Evolutionary conservation across 106 monocot genomes (phyloP).

Genomic region (Dendrobium officinale): DNA sequence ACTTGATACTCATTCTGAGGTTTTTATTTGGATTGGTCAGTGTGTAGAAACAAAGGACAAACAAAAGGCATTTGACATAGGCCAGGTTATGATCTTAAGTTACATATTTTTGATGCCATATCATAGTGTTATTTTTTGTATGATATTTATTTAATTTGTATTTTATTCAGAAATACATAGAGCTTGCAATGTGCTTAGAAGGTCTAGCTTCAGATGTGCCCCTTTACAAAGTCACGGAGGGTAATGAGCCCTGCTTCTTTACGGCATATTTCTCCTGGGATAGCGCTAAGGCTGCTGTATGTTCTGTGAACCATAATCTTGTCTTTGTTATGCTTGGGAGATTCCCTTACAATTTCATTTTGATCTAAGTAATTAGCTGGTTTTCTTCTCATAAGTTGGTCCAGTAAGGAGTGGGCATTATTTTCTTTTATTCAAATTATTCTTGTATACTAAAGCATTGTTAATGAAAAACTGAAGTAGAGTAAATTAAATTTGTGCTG

Average conservation of each 20-base stretch:
- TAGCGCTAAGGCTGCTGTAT: constrained; percentile 59
- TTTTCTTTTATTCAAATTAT: not conserved
- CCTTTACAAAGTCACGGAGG: constrained; percentile 87
- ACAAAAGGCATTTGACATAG: constrained; percentile 71
- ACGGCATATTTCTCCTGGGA: constrained; percentile 88
- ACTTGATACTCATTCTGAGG: constrained; percentile 82
- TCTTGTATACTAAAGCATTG: too few species aligned
- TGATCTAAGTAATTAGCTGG: not conserved
- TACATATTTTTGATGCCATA: not conserved
- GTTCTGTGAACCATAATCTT: constrained; percentile 15
- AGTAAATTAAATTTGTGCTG: not conserved
- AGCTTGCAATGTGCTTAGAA: constrained; percentile 57
- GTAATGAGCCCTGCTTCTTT: constrained; percentile 94
- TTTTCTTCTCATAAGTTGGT: not conserved
- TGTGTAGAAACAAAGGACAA: constrained; percentile 78
- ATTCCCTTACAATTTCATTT: not conserved
- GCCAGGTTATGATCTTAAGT: constrained; percentile 34
- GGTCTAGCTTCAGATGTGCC: constrained; percentile 76
- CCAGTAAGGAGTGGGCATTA: not conserved
- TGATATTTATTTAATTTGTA: constrained; percentile 2
- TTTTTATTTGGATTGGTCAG: constrained; percentile 96
- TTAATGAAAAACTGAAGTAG: not conserved
- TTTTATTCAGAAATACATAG: constrained; percentile 72
- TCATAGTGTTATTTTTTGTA: not conserved
- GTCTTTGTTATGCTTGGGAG: not conserved